Conservation (phyloP, 1,139 yeast genomes). For the Saccharomycopsis crataegensis region DNA sequence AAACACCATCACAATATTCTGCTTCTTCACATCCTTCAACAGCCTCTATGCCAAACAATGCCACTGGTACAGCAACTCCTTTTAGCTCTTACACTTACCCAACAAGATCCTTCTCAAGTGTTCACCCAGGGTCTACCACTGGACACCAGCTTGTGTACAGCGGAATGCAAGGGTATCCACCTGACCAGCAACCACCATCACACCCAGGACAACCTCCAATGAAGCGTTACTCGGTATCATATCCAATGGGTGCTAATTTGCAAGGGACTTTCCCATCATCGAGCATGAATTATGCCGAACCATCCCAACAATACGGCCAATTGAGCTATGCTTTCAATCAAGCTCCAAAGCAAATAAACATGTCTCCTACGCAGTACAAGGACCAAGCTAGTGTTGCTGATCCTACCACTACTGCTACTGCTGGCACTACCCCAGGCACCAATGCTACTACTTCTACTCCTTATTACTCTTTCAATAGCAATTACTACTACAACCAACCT, state of each 20-base stretch:
- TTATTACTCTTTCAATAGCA: constrained; percentile 3
- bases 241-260: neutral
- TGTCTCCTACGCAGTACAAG: neutral
- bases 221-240: constrained; percentile 3
- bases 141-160: no score
- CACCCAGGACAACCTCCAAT: neutral
- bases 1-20: neutral
- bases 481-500: neutral
- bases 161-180: neutral
- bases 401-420: neutral
- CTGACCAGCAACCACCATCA: neutral
- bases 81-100: neutral
- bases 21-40: neutral
- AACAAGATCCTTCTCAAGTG: neutral
- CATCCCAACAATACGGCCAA: neutral
- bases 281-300: no score
- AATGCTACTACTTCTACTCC: neutral
- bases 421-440: neutral
- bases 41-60: neutral
- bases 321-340: neutral
- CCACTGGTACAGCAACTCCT: neutral
- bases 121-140: no score
- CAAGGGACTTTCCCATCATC: neutral
- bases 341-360: neutral
- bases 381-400: neutral